A percentile compares a stretch with the other conserved stretches of the same genome.
Evolutionary conservation across 169 alveolate genomes (phyloP).

Genomic region (Eimeria acervulina): DNA sequence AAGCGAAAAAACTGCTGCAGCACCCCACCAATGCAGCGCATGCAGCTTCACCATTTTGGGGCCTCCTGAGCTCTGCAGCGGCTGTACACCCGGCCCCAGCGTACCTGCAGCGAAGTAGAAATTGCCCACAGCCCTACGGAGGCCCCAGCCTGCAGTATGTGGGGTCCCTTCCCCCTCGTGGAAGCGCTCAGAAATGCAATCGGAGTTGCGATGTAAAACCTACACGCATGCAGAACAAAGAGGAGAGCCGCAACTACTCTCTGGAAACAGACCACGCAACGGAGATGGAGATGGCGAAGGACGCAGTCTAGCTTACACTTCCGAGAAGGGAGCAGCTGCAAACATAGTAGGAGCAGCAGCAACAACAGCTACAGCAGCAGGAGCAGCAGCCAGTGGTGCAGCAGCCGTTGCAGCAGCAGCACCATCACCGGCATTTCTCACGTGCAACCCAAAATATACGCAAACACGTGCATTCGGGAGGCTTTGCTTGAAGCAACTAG

Average conservation of each 20-base stretch:
- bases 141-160: slow-evolving; percentile 22
- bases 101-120: slow-evolving; percentile 29
- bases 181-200: slow-evolving; percentile 23
- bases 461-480: slow-evolving; percentile 50
- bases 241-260: neutral
- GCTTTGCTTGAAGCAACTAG: slow-evolving; percentile 26
- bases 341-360: neutral
- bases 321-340: neutral
- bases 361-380: slow-evolving; percentile 6
- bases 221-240: slow-evolving; percentile 5
- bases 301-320: neutral
- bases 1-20: neutral
- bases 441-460: slow-evolving; percentile 72
- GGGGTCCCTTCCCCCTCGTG: neutral
- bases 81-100: slow-evolving; percentile 31
- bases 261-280: too few relatives aligned
- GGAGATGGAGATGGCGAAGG: too few relatives aligned
- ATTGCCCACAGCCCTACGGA: slow-evolving; percentile 11
- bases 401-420: neutral
- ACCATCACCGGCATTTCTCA: slow-evolving; percentile 9
- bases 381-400: neutral
- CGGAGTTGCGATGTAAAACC: slow-evolving; percentile 70
- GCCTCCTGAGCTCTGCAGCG: neutral
- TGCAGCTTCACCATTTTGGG: neutral
- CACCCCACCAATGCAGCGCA: neutral